Percentiles rank a stretch among this genome's conserved stretches.
These are phyloP conservation scores for Lycium barbarum DNA, from an alignment of 257 asterid species.

Conservation along the genomic window DNA sequence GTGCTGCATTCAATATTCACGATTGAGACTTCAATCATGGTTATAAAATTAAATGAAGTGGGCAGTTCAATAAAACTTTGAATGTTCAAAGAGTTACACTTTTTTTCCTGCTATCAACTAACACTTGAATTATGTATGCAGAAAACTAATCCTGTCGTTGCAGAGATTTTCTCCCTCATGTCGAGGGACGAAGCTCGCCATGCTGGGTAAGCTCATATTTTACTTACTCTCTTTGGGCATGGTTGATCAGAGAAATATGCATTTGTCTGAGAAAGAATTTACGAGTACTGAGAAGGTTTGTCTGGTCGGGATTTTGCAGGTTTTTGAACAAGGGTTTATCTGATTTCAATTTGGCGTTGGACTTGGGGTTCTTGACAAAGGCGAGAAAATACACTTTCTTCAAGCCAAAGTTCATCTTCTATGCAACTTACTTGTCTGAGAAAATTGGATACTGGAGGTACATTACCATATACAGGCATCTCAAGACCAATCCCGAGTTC, in stretches of 20 bases:
- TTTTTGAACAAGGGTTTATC: slow-evolving; percentile 87
- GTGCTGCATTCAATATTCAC: not conserved
- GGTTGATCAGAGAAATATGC: not conserved
- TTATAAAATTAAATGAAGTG: not conserved
- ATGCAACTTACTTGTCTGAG: slow-evolving; percentile 55
- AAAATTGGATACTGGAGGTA: slow-evolving; percentile 99
- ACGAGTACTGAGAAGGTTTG: not conserved
- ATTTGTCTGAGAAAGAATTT: not conserved
- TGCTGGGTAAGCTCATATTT: slow-evolving; percentile 66
- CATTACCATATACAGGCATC: slow-evolving; percentile 96
- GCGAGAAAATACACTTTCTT: slow-evolving; percentile 96
- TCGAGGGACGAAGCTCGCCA: slow-evolving; percentile 96
- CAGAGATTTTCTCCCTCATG: slow-evolving; percentile 97
- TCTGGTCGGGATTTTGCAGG: slow-evolving; percentile 46
- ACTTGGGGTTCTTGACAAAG: slow-evolving; percentile 95
- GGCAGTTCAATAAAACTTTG: not conserved
- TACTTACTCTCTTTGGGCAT: slow-evolving; percentile 10
- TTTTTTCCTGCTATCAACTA: not conserved
- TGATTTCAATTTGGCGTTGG: slow-evolving; percentile 94
- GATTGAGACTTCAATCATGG: not conserved
- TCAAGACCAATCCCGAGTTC: slow-evolving; percentile 86
- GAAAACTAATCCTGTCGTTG: slow-evolving; percentile 95
- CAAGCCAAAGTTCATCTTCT: slow-evolving; percentile 96
- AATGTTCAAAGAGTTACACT: not conserved
- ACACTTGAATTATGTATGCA: slow-evolving; percentile 43